These are phyloP conservation scores for Cerrena zonata DNA, from an alignment of 1,284 basidiomycete genomes.

Conservation along the genomic window DNA sequence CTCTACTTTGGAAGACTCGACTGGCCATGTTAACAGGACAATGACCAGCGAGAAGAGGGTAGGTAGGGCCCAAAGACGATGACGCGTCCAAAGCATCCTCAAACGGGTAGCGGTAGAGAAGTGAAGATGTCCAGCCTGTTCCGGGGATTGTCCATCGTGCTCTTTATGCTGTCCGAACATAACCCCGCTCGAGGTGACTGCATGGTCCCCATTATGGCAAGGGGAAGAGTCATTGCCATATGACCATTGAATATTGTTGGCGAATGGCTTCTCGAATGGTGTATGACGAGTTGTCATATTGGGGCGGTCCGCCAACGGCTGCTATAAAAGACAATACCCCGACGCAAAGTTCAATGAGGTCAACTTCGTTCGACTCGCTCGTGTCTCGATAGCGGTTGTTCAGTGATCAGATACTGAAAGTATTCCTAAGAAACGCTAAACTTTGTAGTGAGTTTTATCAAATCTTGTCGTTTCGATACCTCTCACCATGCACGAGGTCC, in stretches of 20 bases:
- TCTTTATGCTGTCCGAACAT: not conserved
- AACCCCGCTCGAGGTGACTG: too few species aligned
- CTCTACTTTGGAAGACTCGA: not conserved
- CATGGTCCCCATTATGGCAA: not conserved
- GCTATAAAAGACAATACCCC: too few species aligned
- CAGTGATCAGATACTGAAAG: too few species aligned
- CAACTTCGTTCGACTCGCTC: too few species aligned
- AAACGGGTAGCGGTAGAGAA: not conserved
- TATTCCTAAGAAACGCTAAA: too few species aligned
- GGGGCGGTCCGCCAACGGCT: not conserved
- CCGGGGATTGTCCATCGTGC: not conserved
- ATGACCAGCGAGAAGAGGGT: conserved; percentile 10
- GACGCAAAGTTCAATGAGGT: too few species aligned
- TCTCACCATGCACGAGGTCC: too few species aligned
- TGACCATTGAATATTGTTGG: not conserved
- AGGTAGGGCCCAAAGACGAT: conserved; percentile 12
- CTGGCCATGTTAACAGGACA: conserved; percentile 12
- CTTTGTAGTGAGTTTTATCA: too few species aligned
- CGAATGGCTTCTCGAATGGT: not conserved
- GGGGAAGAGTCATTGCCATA: not conserved
- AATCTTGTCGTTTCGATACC: too few species aligned
- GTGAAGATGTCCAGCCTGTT: not conserved
- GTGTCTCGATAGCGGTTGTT: too few species aligned
- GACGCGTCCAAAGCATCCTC: conserved; percentile 5
- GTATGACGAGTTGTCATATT: not conserved